A percentile compares a stretch with the other conserved stretches of the same genome.
Conservation (phyloP, 345 rosid species). For the Microthlaspi erraticum region DNA sequence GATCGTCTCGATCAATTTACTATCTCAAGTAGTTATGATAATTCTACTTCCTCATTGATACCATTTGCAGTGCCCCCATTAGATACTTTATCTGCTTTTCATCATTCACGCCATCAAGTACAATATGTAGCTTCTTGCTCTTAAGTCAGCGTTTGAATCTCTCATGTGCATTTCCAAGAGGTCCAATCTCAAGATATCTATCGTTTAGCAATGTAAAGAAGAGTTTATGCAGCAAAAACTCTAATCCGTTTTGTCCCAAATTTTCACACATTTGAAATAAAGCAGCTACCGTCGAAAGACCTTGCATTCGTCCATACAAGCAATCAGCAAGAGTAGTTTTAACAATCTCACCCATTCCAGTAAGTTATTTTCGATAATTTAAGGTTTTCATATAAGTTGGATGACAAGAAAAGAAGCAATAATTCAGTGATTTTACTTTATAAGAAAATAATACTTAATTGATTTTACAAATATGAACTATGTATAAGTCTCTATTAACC, state of each 20-base stretch:
- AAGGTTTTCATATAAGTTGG: no score
- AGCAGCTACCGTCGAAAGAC: slow-evolving; percentile 51
- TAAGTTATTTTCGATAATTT: no score
- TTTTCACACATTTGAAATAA: slow-evolving; percentile 52
- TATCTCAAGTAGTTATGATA: slow-evolving; percentile 46
- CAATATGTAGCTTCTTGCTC: slow-evolving; percentile 43
- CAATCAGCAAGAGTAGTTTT: slow-evolving; percentile 61
- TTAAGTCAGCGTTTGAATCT: slow-evolving; percentile 31
- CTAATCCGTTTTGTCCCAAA: slow-evolving; percentile 20
- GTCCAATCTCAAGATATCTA: slow-evolving; percentile 17
- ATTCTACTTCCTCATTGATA: slow-evolving; percentile 45
- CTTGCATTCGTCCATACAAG: slow-evolving; percentile 45
- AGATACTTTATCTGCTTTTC: slow-evolving; percentile 29
- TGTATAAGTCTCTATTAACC: slow-evolving; percentile 43
- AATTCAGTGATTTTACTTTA: no score
- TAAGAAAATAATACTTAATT: no score
- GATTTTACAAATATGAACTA: no score
- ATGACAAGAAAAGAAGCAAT: no score
- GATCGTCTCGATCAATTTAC: slow-evolving; percentile 38
- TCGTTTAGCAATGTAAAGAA: slow-evolving; percentile 19
- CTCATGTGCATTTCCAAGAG: slow-evolving; percentile 40
- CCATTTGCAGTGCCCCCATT: slow-evolving; percentile 35
- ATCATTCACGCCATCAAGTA: slow-evolving; percentile 47
- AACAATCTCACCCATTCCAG: slow-evolving; percentile 62
- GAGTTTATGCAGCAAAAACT: slow-evolving; percentile 30